phyloP scores from a whole-genome alignment of 2,329 filamentous ascomycete genomes.

The Zalaria obscura region DNA sequence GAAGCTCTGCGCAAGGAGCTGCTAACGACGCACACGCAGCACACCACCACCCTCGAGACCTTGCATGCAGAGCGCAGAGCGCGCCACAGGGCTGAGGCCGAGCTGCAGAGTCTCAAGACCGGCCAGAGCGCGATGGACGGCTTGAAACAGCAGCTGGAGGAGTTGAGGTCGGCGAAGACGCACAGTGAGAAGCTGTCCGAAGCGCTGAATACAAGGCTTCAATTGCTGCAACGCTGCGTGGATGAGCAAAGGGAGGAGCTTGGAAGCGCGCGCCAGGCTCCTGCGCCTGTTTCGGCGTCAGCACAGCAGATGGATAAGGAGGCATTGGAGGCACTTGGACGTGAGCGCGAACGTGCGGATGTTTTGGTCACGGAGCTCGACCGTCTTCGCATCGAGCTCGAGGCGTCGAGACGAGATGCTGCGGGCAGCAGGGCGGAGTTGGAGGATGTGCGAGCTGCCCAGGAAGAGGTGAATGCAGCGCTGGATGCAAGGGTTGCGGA shows the following conservation, averaged over 20 bases:
- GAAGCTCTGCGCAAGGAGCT: background rate
- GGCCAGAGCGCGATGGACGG: constrained; percentile 5
- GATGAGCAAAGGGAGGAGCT: constrained; percentile 9
- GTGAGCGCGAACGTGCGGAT: no score
- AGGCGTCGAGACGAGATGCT: constrained; percentile 5
- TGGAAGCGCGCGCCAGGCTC: constrained; percentile 8
- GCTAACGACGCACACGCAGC: background rate
- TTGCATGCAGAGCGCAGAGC: background rate
- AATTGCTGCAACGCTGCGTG: background rate
- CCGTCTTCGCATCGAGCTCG: background rate
- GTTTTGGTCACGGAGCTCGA: background rate
- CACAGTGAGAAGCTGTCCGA: constrained; percentile 1
- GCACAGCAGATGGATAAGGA: background rate
- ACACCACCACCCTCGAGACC: constrained; percentile 1
- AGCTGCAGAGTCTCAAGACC: constrained; percentile 1
- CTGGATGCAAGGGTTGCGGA: background rate
- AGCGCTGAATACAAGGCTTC: background rate
- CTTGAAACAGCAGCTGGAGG: constrained; percentile 10
- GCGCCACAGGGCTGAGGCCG: background rate
- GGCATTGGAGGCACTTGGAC: background rate
- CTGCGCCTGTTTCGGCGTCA: constrained; percentile 5
- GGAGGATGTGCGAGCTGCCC: constrained; percentile 5
- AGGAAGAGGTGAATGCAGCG: constrained; percentile 5
- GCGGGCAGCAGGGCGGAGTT: constrained; percentile 1
- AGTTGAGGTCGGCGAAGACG: background rate